Evolutionary conservation across 257 asterid species (phyloP), one percentile per base, ranked within the genome.

Genomic region (Datura wrightii): DNA sequence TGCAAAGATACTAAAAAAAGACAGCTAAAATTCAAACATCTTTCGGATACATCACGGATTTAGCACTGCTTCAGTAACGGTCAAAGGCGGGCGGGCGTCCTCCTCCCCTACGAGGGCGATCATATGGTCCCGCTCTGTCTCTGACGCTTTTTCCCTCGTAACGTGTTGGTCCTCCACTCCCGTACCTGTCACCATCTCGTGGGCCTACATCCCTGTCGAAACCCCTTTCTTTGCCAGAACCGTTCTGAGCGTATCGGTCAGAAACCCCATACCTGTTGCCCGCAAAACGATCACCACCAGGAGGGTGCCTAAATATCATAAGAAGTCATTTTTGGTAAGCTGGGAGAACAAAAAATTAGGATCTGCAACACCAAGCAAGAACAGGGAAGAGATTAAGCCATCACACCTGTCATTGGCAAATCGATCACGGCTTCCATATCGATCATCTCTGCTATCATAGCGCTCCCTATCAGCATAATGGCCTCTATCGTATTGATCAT

Each of bases 391-490:
- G 34, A 19, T 10, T 50, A 39, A n/a, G 16, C 63, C 46, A 36
- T 42, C 39, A 36, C 89, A 94, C 97, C 98, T 96, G 91, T 94
- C 98, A 48, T 16, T 85, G 44, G 86, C 89, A 83, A 86, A 92
- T 15, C 97, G 94, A 86, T 93, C 99, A 39, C 97, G 97, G 86
- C 87, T 83, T 55, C 84, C 97, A 88, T 92, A 95, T 69, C 97
- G 91, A 66, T 93, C 98, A 59, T 94, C 93, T 10, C 97, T 95
- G 69, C 95, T 90, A 69, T 94, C 98, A 58, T 94, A 93, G 11
- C 98, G 97, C 71, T 95, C 98, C 85, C 95, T 92, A 24, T 94
- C 98, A 70, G 93, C 93, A 86, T 90, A 86, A 42, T 94, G 99
- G 18, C 97, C 95, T 80, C 95, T 91, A 41, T 93, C 98, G 62